phyloP scores from a whole-genome alignment of 2,329 filamentous ascomycete genomes.

The Herpotrichia juniperi region DNA sequence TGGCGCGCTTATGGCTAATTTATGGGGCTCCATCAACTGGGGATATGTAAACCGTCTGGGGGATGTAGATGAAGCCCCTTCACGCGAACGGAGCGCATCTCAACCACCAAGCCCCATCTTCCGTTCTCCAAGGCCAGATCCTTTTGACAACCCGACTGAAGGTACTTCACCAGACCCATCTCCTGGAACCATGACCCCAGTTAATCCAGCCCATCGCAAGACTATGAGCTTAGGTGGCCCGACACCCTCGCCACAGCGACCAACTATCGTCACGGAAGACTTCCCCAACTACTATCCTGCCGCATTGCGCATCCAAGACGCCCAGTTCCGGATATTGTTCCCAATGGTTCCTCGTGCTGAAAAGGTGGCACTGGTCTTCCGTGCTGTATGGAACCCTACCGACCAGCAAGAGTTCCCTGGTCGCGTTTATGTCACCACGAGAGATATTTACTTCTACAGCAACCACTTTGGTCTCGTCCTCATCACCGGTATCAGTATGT shows the following conservation, averaged over 20 bases:
- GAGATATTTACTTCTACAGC: constrained; percentile 94
- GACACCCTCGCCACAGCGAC: constrained; percentile 20
- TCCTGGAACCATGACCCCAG: constrained; percentile 18
- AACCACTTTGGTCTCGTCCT: constrained; percentile 91
- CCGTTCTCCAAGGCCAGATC: constrained; percentile 24
- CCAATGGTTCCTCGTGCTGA: constrained; percentile 78
- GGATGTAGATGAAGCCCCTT: constrained; percentile 34
- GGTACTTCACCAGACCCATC: constrained; percentile 15
- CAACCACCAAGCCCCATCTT: constrained; percentile 42
- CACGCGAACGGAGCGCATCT: constrained; percentile 36
- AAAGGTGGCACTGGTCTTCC: constrained; percentile 88
- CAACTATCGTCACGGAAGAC: constrained; percentile 51
- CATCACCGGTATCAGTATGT: constrained; percentile 76
- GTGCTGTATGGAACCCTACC: constrained; percentile 84
- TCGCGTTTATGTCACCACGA: constrained; percentile 84
- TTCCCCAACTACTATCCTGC: constrained; percentile 80
- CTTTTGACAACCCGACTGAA: constrained; percentile 21
- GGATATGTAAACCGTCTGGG: constrained; percentile 68
- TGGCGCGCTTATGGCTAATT: constrained; percentile 86
- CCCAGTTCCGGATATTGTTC: constrained; percentile 92
- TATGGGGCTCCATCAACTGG: constrained; percentile 92
- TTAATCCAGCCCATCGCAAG: constrained; percentile 55
- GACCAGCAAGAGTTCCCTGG: constrained; percentile 80
- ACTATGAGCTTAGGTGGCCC: constrained; percentile 61
- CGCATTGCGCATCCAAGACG: constrained; percentile 83